phyloP scores from a whole-genome alignment of 768 basidiomycete genomes.

The Piloderma croceum region DNA sequence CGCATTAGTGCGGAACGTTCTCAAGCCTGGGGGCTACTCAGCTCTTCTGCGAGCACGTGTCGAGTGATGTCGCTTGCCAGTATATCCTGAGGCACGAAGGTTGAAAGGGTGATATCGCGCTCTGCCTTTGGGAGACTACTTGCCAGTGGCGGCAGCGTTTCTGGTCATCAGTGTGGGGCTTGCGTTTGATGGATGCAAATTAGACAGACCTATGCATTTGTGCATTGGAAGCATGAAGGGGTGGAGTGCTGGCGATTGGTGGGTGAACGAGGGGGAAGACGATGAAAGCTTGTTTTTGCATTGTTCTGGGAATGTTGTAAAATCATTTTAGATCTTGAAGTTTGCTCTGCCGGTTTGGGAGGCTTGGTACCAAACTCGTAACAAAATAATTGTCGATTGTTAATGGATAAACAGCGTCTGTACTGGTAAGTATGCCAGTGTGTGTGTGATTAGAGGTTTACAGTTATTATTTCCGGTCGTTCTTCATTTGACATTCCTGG shows the following conservation, averaged over 20 bases:
- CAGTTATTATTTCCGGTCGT: too few relatives aligned
- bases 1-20: constrained; percentile 42
- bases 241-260: constrained; percentile 45
- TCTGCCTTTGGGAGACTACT: too few relatives aligned
- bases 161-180: constrained; percentile 67
- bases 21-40: constrained; percentile 62
- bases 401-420: too few relatives aligned
- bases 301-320: constrained; percentile 51
- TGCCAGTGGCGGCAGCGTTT: constrained; percentile 74
- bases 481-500: too few relatives aligned
- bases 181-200: constrained; percentile 56
- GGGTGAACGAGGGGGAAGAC: constrained; percentile 46
- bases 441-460: too few relatives aligned
- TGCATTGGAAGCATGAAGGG: constrained; percentile 39
- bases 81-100: too few relatives aligned
- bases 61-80: constrained; percentile 53
- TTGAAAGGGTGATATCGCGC: too few relatives aligned
- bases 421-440: too few relatives aligned
- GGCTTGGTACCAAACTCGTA: too few relatives aligned
- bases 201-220: constrained; percentile 51
- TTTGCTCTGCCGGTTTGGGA: too few relatives aligned
- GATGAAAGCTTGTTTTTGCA: constrained; percentile 61
- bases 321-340: too few relatives aligned
- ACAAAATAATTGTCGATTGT: too few relatives aligned
- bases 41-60: constrained; percentile 68